Base-by-base conservation (phyloP, 2,329 filamentous ascomycete genomes). In the Bipolaris sorokiniana region DNA sequence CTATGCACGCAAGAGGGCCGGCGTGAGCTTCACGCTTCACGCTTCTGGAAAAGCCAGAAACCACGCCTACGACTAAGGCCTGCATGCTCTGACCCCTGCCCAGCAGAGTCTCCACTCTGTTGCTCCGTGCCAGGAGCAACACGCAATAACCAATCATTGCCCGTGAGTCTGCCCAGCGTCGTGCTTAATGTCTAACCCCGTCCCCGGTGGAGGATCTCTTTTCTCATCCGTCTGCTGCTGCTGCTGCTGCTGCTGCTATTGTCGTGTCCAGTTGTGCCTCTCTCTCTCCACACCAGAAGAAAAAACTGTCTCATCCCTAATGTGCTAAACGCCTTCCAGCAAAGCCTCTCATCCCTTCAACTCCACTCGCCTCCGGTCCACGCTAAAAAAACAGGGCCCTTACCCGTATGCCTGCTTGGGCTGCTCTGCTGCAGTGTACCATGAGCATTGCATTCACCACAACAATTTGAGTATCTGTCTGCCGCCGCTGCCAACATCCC, bases 121-220 rank as follows among this genome's bases (percentile, higher is more conserved):
- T 61, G 49, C 61, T 66, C 62, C 59, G 65, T 64, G 61, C 67
- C 58, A 67, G 57, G 54, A 56, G 49, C 56, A 49, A 51, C 40
- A 33, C 38, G 20, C 47, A 22, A 53, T 23, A 44, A 48, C 70
- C 70, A 73, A 75, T 73, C 63, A 68, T 59, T 59, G 58, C 34
- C 56, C 53, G 44, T 48, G n/a, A 50, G 61, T 60, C 59, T 56
- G 61, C 62, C 49, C 61, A 59, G 54, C 59, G 59, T 56, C 55
- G 57, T 68, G 63, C 64, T 71, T 72, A 69, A 74, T 72, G 67
- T 66, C 70, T 44, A 59, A 66, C 67, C 65, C 59, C 51, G 58
- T 65, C 71, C 71, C 71, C 67, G 28, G 60, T 51, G 28, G 57
- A 64, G 55, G 31, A 51, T 41, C 55, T 56, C 55, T 62, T 62